phyloP scores from a whole-genome alignment of 148 eudicot species.

The Tetragonia tetragonoides region DNA sequence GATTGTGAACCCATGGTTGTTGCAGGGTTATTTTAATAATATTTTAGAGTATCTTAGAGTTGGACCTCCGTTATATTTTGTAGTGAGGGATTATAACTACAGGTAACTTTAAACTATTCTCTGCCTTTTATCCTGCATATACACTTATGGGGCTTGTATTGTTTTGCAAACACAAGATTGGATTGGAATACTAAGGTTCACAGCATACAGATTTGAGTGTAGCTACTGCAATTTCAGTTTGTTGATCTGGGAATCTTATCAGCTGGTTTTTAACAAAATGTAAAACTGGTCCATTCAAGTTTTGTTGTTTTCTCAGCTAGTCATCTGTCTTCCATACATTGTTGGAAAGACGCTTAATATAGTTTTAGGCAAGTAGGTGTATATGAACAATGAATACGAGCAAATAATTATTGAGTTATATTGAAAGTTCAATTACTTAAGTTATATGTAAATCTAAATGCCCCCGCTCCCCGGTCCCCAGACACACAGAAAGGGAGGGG shows the following conservation, averaged over 20 bases:
- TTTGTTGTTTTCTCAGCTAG: background rate
- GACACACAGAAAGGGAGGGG: no score
- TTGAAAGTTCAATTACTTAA: background rate
- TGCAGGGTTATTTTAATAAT: conserved; percentile 59
- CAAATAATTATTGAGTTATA: background rate
- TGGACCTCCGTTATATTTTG: conserved; percentile 73
- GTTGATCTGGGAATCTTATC: background rate
- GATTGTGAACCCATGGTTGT: conserved; percentile 16
- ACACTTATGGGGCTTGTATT: conserved; percentile 3
- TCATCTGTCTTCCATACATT: background rate
- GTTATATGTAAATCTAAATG: background rate
- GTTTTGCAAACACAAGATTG: background rate
- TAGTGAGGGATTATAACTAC: conserved; percentile 67
- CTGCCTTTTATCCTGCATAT: background rate
- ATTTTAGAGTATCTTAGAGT: conserved; percentile 60
- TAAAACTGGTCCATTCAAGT: background rate
- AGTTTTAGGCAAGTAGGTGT: background rate
- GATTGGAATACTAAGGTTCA: background rate
- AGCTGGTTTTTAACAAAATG: background rate
- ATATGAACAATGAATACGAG: background rate
- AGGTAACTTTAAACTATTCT: conserved; percentile 35
- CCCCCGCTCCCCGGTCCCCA: background rate
- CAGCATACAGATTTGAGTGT: background rate
- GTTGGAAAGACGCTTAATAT: background rate
- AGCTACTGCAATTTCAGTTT: background rate